phyloP scores from a whole-genome alignment of 2,329 filamentous ascomycete genomes.

The Saccharata proteae region DNA sequence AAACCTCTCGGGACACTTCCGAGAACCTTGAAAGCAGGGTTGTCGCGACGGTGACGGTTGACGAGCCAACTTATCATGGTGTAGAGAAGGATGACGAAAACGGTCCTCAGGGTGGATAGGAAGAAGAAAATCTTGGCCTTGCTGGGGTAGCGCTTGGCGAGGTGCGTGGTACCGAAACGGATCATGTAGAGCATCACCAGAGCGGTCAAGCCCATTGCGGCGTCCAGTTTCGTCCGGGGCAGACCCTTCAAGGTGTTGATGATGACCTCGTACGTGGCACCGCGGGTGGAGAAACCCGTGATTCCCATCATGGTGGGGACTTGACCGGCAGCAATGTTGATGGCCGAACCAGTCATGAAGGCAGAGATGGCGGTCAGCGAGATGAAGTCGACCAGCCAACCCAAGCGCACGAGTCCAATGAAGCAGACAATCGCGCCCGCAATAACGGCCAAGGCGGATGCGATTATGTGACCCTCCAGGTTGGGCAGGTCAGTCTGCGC shows the following conservation, averaged over 20 bases:
- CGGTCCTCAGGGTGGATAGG: constrained; percentile 76
- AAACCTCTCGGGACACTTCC: constrained; percentile 75
- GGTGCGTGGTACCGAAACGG: constrained; percentile 49
- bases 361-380: constrained; percentile 81
- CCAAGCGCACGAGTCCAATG: constrained; percentile 67
- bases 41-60: constrained; percentile 50
- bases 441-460: constrained; percentile 68
- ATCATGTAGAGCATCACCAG: constrained; percentile 61
- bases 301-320: constrained; percentile 74
- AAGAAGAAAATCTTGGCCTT: constrained; percentile 76
- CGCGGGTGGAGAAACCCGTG: constrained; percentile 59
- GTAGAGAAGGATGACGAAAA: constrained; percentile 84
- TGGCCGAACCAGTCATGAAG: constrained; percentile 94
- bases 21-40: constrained; percentile 63
- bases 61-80: constrained; percentile 80
- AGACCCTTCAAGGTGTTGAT: constrained; percentile 75
- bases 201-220: constrained; percentile 75
- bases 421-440: constrained; percentile 66
- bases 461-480: constrained; percentile 53
- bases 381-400: constrained; percentile 91
- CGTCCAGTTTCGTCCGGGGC: constrained; percentile 56
- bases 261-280: constrained; percentile 68
- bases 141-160: constrained; percentile 56
- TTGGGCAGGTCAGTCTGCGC: constrained; percentile 46
- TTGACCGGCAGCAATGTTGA: constrained; percentile 80